Conservation (phyloP, 2,329 filamentous ascomycete species). For the Trichoderma breve region DNA sequence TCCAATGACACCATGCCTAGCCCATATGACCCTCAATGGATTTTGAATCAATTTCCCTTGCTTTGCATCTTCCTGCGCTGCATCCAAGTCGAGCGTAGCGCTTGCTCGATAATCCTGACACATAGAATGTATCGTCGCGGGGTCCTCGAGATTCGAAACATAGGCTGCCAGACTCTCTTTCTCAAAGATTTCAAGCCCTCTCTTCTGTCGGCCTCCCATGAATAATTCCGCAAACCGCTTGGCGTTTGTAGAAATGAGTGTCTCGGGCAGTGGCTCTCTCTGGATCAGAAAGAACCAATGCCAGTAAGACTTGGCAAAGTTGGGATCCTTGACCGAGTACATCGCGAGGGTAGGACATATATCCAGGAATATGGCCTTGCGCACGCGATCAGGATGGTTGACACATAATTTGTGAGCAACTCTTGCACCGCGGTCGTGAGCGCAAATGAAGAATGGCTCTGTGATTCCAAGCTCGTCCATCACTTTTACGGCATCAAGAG, state of each 20-base stretch:
- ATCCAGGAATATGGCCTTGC: constrained; percentile 47
- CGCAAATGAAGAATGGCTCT: constrained; percentile 46
- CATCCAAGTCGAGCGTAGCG: constrained; percentile 51
- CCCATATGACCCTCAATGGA: constrained; percentile 52
- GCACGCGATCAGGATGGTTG: constrained; percentile 41
- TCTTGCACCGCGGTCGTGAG: constrained; percentile 57
- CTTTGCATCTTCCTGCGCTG: constrained; percentile 45
- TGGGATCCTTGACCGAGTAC: constrained; percentile 45
- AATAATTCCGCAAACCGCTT: constrained; percentile 43
- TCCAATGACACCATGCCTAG: constrained; percentile 47
- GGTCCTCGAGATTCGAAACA: constrained; percentile 40
- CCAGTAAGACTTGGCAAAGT: constrained; percentile 50
- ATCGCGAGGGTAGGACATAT: constrained; percentile 56
- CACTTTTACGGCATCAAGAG: constrained; percentile 43
- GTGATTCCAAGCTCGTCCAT: constrained; percentile 44
- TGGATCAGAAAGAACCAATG: constrained; percentile 62
- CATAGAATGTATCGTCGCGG: constrained; percentile 44
- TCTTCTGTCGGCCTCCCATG: constrained; percentile 36
- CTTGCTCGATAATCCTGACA: constrained; percentile 57
- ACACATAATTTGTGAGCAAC: constrained; percentile 55
- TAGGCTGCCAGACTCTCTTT: constrained; percentile 41
- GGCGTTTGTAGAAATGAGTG: constrained; percentile 40
- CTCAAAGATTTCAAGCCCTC: constrained; percentile 18
- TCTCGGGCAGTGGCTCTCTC: constrained; percentile 48
- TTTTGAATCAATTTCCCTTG: constrained; percentile 43